Evolutionary conservation across 495 filamentous ascomycete genomes (phyloP), one percentile per base, ranked within the genome.

Genomic region (Daldinia vernicosa): DNA sequence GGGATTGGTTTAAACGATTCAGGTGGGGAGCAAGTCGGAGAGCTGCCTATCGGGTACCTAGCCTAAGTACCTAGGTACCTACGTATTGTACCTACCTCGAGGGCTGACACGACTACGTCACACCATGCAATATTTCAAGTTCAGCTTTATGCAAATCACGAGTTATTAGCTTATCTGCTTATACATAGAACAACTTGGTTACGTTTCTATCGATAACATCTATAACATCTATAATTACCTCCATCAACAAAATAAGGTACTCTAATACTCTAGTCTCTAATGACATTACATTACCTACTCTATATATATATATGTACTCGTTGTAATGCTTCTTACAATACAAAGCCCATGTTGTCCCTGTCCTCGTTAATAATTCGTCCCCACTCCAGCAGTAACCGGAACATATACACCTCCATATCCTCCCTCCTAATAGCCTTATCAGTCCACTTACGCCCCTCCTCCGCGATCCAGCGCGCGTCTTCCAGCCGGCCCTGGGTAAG

Each of bases 371-470:
- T 83, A 12, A 92, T 68, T 45, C 90, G 79, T 1, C 85, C 90
- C 89, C 90, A 95, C 79, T 95, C 93, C 43, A 95, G 76, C 63
- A 94, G 75, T 64, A 96, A 74, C 51, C 93, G 79, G 77, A 93
- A 95, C 74, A 94, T 83, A 74, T 95, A 96, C 28, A 94, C 85
- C 78, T 93, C 89, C 89, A 91, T 93, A 75, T 96, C 93, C 80
- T 94, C 91, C 68, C 86, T 89, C 73, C 92, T 82, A 37, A 95
- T 65, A 8, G 89, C 91, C 65, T 82, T 85, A 2, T 79, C 78
- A 1, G 88, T 87, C 91, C 91, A 94, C 61, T 85, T 81, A 37
- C 82, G 79, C 3, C 92, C 91, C 70, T 88, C 76, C 54, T 90
- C 85, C 14, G 91, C 90, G 67, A 96, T 93, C 84, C 77, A 83